Evolutionary conservation across 2,329 filamentous ascomycete species (phyloP).

Genomic region (Penicillium sp.): DNA sequence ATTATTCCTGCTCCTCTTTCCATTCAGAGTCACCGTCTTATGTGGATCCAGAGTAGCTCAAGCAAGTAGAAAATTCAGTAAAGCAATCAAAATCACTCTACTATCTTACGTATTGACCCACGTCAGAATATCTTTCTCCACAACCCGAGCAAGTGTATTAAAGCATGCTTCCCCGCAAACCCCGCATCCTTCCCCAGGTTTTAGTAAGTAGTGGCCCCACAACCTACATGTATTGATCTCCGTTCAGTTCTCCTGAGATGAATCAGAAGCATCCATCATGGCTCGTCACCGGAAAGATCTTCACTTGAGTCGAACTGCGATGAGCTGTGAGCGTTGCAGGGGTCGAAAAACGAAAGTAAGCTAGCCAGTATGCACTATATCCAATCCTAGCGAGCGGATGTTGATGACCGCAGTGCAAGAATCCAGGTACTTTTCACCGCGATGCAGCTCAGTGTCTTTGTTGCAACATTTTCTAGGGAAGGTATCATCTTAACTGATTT

Average conservation of each 20-base stretch:
- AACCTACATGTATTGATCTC: neutral
- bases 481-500: neutral
- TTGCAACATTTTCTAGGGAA: too few species aligned
- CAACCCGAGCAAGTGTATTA: neutral
- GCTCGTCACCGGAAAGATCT: neutral
- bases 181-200: conserved; percentile 1
- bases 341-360: conserved; percentile 1
- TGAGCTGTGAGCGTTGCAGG: neutral
- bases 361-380: neutral
- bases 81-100: too few species aligned
- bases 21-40: too few species aligned
- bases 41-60: too few species aligned
- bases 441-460: neutral
- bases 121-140: too few species aligned
- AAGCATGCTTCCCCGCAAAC: neutral
- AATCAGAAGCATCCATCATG: neutral
- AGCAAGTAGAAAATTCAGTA: neutral
- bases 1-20: too few species aligned
- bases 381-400: neutral
- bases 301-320: neutral
- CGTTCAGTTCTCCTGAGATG: neutral
- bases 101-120: too few species aligned
- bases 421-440: neutral
- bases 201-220: neutral
- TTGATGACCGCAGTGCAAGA: neutral